These are phyloP conservation scores for Orbilia blumenaviensis DNA, from an alignment of 2,329 filamentous ascomycete species.

Conservation along the genomic window DNA sequence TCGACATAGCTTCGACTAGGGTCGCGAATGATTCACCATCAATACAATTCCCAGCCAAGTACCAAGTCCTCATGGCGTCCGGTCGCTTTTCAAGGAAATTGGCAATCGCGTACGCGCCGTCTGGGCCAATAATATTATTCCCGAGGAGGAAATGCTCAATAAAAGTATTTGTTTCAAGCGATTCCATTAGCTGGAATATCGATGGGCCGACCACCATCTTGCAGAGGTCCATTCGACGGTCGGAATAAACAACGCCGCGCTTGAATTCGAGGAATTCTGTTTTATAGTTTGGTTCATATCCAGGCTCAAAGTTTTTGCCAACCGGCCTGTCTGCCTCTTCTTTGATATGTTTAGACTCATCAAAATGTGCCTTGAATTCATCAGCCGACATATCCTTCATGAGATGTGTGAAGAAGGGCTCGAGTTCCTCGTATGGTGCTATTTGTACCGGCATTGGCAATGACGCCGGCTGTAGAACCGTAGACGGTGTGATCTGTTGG, in stretches of 20 bases:
- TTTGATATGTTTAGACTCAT: constrained; percentile 27
- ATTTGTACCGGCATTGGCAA: constrained; percentile 61
- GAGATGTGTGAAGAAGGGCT: constrained; percentile 61
- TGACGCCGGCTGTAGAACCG: constrained; percentile 58
- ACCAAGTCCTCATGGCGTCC: constrained; percentile 67
- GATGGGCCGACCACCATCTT: constrained; percentile 68
- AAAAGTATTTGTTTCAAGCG: constrained; percentile 64
- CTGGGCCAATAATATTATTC: constrained; percentile 67
- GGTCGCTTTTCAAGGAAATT: constrained; percentile 64
- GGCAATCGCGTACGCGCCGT: constrained; percentile 64
- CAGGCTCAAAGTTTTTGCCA: constrained; percentile 24
- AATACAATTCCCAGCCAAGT: constrained; percentile 68
- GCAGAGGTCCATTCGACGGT: constrained; percentile 67
- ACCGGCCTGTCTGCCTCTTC: constrained; percentile 1
- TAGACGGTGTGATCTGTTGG: constrained; percentile 58
- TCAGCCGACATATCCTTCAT: constrained; percentile 47
- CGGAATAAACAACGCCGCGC: constrained; percentile 65
- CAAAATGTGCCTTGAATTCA: constrained; percentile 56
- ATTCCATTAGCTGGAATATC: constrained; percentile 65
- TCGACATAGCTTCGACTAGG: constrained; percentile 64
- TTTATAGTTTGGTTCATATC: constrained; percentile 60
- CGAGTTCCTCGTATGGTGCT: constrained; percentile 58
- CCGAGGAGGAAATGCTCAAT: constrained; percentile 67
- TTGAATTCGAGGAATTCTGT: constrained; percentile 60
- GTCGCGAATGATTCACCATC: constrained; percentile 62